phyloP scores from a whole-genome alignment of 108 stramenopile species.

The Nitzschia inconspicua region DNA sequence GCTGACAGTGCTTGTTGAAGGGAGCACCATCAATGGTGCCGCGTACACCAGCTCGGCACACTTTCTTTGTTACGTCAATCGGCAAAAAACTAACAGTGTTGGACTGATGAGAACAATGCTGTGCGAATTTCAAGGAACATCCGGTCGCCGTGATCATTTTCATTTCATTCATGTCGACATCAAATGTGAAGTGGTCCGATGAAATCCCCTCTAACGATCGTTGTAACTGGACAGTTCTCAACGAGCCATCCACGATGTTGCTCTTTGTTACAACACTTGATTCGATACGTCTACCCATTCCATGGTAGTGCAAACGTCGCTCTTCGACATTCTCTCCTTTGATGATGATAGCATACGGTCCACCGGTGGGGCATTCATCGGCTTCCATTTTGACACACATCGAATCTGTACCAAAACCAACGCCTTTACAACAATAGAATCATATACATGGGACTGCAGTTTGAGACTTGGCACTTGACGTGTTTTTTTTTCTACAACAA shows the following conservation, averaged over 20 bases:
- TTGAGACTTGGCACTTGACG: too few species aligned
- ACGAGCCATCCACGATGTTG: slow-evolving; percentile 9
- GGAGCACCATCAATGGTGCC: slow-evolving; percentile 27
- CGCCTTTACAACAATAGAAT: too few species aligned
- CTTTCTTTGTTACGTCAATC: slow-evolving; percentile 1
- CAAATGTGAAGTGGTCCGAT: slow-evolving; percentile 25
- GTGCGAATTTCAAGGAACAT: slow-evolving; percentile 18
- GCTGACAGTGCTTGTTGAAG: slow-evolving; percentile 24
- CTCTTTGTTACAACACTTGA: too few species aligned
- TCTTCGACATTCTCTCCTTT: slow-evolving; percentile 20
- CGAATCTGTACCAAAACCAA: slow-evolving; percentile 29
- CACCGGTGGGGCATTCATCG: slow-evolving; percentile 35
- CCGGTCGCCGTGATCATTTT: slow-evolving; percentile 30
- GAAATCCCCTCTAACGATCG: slow-evolving; percentile 22
- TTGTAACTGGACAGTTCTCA: slow-evolving; percentile 13
- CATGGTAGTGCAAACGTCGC: slow-evolving; percentile 34
- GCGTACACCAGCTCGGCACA: slow-evolving; percentile 25
- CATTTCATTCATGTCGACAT: background rate
- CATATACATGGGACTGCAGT: too few species aligned
- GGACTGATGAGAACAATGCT: slow-evolving; percentile 38
- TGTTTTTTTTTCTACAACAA: too few species aligned
- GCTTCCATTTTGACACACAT: slow-evolving; percentile 41
- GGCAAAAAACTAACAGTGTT: slow-evolving; percentile 7
- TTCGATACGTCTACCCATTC: slow-evolving; percentile 21
- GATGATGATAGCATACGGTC: slow-evolving; percentile 32